Percentiles rank a stretch among this genome's conserved stretches.
Conservation (phyloP, 768 basidiomycete species). For the Xerocomellus intermedius region DNA sequence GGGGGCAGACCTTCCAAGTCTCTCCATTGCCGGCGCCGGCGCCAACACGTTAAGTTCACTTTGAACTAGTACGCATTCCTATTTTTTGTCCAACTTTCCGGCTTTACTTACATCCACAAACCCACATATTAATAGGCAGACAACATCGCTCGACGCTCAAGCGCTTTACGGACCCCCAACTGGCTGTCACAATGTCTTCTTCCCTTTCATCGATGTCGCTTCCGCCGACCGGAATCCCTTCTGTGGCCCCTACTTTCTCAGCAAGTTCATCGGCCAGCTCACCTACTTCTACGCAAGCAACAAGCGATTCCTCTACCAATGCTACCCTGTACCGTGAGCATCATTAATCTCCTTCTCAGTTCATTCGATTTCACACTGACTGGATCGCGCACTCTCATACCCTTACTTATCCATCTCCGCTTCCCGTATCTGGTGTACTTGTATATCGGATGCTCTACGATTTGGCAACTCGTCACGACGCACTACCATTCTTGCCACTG, state of each 20-base stretch:
- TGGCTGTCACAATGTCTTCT: constrained; percentile 16
- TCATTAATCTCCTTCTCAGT: not conserved
- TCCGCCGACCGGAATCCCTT: not conserved
- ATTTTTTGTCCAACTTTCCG: not conserved
- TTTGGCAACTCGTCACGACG: not conserved
- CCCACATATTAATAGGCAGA: constrained; percentile 20
- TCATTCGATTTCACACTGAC: constrained; percentile 18
- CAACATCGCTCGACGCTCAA: not conserved
- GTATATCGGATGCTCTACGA: not conserved
- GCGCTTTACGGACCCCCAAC: constrained; percentile 1
- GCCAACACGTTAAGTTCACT: not conserved
- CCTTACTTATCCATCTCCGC: not conserved
- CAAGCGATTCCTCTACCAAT: constrained; percentile 11
- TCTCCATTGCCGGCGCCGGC: not conserved
- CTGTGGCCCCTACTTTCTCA: not conserved
- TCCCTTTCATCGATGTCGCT: not conserved
- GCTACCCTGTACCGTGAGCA: constrained; percentile 32
- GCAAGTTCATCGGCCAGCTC: not conserved
- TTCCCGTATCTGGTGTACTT: not conserved
- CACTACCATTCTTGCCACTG: not conserved
- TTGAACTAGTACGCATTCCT: not conserved
- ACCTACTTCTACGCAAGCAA: not conserved
- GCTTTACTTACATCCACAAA: not conserved
- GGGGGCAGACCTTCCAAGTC: not conserved
- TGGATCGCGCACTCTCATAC: constrained; percentile 8